A percentile compares a stretch with the other conserved stretches of the same genome.
These are phyloP conservation scores for Gentiana dahurica DNA, from an alignment of 257 asterid species.

Conservation along the genomic window DNA sequence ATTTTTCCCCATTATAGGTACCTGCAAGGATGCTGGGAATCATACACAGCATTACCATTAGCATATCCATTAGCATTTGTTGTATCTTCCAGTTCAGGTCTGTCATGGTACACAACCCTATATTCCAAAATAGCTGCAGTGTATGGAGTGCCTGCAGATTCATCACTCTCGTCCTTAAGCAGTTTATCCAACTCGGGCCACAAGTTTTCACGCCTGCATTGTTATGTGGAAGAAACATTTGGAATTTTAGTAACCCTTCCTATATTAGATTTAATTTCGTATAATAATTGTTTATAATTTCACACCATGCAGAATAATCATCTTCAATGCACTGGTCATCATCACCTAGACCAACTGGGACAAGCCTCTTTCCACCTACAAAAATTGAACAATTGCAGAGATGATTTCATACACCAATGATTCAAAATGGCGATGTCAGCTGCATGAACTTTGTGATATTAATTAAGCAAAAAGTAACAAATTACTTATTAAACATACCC, in stretches of 20 bases:
- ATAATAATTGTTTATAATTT: not conserved
- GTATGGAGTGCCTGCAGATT: conserved; percentile 69
- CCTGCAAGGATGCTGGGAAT: conserved; percentile 96
- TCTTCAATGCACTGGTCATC: conserved; percentile 99
- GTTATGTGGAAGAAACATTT: conserved; percentile 5
- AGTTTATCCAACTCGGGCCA: conserved; percentile 94
- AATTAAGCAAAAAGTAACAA: not conserved
- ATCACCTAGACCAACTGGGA: conserved; percentile 93
- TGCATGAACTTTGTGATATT: no score
- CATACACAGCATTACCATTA: conserved; percentile 51
- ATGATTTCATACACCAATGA: no score
- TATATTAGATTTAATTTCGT: no score
- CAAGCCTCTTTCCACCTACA: conserved; percentile 76
- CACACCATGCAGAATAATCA: conserved; percentile 88
- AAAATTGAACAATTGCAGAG: not conserved
- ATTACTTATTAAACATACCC: conserved; percentile 33
- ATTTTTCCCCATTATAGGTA: conserved; percentile 8
- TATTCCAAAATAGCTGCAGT: conserved; percentile 91
- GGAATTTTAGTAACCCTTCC: not conserved
- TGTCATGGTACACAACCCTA: conserved; percentile 67
- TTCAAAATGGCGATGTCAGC: no score
- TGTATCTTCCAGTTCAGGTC: conserved; percentile 28
- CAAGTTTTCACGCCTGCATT: conserved; percentile 67
- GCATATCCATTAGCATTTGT: conserved; percentile 40
- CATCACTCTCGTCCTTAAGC: conserved; percentile 59